Conservation (phyloP, 352 stramenopile species). For the Thalassiosira exigua region DNA sequence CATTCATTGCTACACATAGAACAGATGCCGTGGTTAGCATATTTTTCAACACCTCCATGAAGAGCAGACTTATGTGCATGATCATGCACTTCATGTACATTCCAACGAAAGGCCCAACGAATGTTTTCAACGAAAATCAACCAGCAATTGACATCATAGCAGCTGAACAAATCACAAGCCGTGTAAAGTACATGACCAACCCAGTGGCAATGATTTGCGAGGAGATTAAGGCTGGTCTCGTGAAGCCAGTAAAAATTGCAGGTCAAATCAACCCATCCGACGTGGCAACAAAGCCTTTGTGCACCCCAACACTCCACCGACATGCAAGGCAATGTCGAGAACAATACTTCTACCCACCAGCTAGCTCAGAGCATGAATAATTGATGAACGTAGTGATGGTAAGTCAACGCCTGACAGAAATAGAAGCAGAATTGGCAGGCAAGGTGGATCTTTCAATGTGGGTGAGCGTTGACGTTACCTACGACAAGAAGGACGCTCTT, state of each 20-base stretch:
- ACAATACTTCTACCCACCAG: neutral
- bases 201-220: constrained; percentile 15
- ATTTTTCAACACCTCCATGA: constrained; percentile 3
- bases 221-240: neutral
- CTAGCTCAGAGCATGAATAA: neutral
- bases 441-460: neutral
- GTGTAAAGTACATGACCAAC: constrained; percentile 24
- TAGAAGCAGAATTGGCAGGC: neutral
- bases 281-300: neutral
- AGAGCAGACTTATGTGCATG: neutral
- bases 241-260: neutral
- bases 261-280: neutral
- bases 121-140: constrained; percentile 22
- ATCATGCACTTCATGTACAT: neutral
- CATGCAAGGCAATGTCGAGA: neutral
- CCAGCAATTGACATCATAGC: constrained; percentile 31
- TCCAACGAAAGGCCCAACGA: neutral
- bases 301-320: neutral
- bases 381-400: constrained; percentile 5
- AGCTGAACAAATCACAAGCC: constrained; percentile 7
- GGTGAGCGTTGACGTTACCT: neutral
- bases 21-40: constrained; percentile 20
- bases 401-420: neutral
- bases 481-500: neutral
- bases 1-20: constrained; percentile 17